These are phyloP conservation scores for Toxoplasma gondii DNA, from an alignment of 169 alveolate genomes.

Conservation along the genomic window DNA sequence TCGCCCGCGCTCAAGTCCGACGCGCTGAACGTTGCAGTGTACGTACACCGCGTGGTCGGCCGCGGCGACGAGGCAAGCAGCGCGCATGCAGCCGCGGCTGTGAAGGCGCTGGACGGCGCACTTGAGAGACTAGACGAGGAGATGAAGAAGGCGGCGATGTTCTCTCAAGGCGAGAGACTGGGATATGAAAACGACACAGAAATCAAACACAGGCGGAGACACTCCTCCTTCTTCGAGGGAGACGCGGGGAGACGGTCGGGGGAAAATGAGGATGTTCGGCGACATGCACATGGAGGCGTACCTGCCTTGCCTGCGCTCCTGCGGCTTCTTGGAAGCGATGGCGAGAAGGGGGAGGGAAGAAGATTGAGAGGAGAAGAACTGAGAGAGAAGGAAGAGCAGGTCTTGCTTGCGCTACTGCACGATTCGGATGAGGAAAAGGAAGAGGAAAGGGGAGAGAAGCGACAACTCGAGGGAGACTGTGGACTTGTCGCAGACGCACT, in stretches of 20 bases:
- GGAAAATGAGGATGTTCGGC: too few relatives aligned
- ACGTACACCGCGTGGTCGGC: not conserved
- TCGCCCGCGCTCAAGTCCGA: not conserved
- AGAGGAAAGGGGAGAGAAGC: not conserved
- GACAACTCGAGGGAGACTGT: not conserved
- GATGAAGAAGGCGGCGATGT: not conserved
- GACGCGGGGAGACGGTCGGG: not conserved
- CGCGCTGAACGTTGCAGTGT: not conserved
- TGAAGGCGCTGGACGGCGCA: not conserved
- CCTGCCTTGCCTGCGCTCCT: not conserved
- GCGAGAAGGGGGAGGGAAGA: not conserved
- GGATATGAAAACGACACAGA: not conserved
- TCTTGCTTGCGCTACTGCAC: not conserved
- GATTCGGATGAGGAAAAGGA: not conserved
- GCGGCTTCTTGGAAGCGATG: not conserved
- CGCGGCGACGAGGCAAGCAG: not conserved
- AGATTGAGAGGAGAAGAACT: not conserved
- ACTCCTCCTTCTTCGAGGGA: not conserved
- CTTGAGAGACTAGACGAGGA: not conserved
- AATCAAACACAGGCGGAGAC: not conserved
- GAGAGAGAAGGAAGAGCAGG: not conserved
- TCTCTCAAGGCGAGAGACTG: not conserved
- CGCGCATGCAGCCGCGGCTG: not conserved
- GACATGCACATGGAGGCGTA: not conserved
- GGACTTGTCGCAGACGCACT: not conserved